Evolutionary conservation across 2,329 filamentous ascomycete genomes (phyloP).

Genomic region (Calonectria henricotiae): DNA sequence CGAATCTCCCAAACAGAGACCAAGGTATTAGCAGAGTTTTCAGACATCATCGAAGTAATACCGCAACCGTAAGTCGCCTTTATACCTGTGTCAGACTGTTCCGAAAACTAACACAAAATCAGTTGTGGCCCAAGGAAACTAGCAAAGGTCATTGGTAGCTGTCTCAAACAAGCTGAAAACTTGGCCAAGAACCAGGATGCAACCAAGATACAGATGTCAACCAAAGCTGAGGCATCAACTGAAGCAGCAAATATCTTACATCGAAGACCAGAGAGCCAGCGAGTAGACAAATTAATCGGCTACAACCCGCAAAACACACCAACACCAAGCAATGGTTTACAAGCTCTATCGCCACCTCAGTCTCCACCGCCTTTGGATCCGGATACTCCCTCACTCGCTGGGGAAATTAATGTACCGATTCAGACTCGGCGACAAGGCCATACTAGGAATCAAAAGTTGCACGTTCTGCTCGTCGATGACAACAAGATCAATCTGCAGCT

Average conservation of each 20-base stretch:
- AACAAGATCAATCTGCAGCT: constrained; percentile 63
- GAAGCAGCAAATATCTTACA: neutral
- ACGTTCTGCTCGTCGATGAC: constrained; percentile 62
- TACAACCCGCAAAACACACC: neutral
- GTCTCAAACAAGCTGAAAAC: constrained; percentile 37
- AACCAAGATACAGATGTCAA: neutral
- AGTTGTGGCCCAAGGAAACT: constrained; percentile 55
- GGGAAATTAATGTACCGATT: neutral
- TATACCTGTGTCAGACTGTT: rapidly evolving
- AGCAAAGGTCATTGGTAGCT: constrained; percentile 52
- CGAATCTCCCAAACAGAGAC: constrained; percentile 47
- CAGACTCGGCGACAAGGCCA: neutral
- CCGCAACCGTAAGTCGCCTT: constrained; percentile 53
- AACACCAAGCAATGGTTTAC: neutral
- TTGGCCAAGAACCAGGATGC: neutral
- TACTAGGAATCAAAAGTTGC: neutral
- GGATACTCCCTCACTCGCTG: constrained; percentile 13
- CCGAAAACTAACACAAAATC: neutral
- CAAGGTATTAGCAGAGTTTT: constrained; percentile 44
- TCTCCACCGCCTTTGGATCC: constrained; percentile 29
- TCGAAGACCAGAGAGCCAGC: neutral
- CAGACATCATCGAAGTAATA: constrained; percentile 55
- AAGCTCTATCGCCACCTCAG: neutral
- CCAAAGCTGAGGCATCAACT: neutral
- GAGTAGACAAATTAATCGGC: too few relatives aligned